These are phyloP conservation scores for Ustilago xerochloae DNA, from an alignment of 1,284 basidiomycete species.

Conservation along the genomic window DNA sequence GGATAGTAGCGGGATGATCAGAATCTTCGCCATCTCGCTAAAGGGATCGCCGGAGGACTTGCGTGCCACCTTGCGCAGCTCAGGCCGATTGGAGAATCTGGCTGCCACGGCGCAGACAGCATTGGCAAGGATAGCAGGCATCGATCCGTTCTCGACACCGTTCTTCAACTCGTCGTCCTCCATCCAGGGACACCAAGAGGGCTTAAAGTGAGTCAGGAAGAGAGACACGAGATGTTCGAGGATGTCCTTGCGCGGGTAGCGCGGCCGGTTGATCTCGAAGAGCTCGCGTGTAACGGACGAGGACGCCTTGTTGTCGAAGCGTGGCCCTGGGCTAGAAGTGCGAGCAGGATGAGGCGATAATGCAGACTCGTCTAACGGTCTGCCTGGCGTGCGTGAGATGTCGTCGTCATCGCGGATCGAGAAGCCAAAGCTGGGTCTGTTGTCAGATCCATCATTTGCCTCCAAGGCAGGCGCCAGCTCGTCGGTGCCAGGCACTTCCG, in stretches of 20 bases:
- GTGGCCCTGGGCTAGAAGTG: slow-evolving; percentile 17
- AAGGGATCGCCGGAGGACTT: slow-evolving; percentile 57
- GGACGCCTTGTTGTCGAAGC: slow-evolving; percentile 36
- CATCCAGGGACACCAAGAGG: slow-evolving; percentile 59
- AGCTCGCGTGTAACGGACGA: slow-evolving; percentile 55
- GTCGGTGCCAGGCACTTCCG: slow-evolving; percentile 42
- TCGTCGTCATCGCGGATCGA: slow-evolving; percentile 44
- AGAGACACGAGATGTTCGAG: slow-evolving; percentile 50
- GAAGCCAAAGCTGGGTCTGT: slow-evolving; percentile 21
- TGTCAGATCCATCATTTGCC: slow-evolving; percentile 6
- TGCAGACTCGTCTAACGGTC: slow-evolving; percentile 25
- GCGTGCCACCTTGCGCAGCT: slow-evolving; percentile 46
- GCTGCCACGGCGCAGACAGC: slow-evolving; percentile 57
- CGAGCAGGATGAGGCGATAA: slow-evolving; percentile 31
- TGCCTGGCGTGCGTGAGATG: slow-evolving; percentile 22
- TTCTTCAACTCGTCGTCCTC: slow-evolving; percentile 49
- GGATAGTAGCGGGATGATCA: slow-evolving; percentile 59
- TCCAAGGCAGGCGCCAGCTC: slow-evolving; percentile 37
- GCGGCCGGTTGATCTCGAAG: slow-evolving; percentile 56
- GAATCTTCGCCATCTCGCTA: slow-evolving; percentile 62
- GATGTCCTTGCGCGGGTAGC: slow-evolving; percentile 53
- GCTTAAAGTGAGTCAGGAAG: slow-evolving; percentile 54
- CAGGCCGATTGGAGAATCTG: slow-evolving; percentile 50
- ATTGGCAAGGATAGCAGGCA: slow-evolving; percentile 60
- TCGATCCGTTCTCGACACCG: slow-evolving; percentile 43